phyloP scores from a whole-genome alignment of 305 asterid species.

The Rubia balearica region DNA sequence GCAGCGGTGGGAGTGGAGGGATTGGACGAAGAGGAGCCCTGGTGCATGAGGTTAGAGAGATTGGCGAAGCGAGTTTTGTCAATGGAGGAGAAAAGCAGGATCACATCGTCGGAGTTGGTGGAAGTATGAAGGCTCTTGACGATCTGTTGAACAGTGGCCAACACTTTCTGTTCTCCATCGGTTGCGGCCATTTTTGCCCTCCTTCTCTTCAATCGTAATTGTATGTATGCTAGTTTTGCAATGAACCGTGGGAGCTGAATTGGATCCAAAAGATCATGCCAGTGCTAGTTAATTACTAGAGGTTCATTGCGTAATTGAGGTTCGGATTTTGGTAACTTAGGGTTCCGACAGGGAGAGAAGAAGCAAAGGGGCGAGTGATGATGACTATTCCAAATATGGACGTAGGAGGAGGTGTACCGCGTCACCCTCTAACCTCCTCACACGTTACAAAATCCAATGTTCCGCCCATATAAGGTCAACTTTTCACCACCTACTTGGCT shows the following conservation, averaged over 20 bases:
- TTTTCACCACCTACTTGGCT: too few relatives aligned
- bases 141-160: slow-evolving; percentile 90
- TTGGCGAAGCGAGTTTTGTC: slow-evolving; percentile 69
- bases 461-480: too few relatives aligned
- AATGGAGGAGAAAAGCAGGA: slow-evolving; percentile 61
- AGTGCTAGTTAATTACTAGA: slow-evolving; percentile 1
- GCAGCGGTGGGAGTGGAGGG: slow-evolving; percentile 19
- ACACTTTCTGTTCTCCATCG: slow-evolving; percentile 71
- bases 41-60: slow-evolving; percentile 54
- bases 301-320: background rate
- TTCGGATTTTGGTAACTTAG: background rate
- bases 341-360: background rate
- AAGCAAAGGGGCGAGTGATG: background rate
- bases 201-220: background rate
- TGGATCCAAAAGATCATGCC: slow-evolving; percentile 1
- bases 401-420: too few relatives aligned
- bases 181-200: slow-evolving; percentile 52
- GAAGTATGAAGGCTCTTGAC: slow-evolving; percentile 66
- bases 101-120: slow-evolving; percentile 74
- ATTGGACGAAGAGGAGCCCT: slow-evolving; percentile 24
- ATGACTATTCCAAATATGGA: too few relatives aligned
- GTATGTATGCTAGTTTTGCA: background rate
- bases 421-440: too few relatives aligned
- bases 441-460: too few relatives aligned
- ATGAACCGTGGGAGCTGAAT: background rate